These are phyloP conservation scores for Hortaea werneckii DNA, from an alignment of 2,329 filamentous ascomycete genomes.

Conservation along the genomic window DNA sequence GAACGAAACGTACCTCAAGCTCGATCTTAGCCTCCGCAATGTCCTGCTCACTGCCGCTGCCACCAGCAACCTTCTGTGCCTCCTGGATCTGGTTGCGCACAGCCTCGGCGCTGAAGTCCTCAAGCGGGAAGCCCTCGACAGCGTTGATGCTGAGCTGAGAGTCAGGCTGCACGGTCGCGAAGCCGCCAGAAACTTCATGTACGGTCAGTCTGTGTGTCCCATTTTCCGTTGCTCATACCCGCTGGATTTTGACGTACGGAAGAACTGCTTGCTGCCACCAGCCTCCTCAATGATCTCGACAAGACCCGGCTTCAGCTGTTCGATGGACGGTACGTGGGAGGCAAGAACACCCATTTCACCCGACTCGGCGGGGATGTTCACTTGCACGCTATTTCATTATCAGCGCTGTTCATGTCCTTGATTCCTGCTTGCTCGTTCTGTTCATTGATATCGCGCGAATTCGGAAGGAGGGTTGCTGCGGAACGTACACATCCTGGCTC, in stretches of 20 bases:
- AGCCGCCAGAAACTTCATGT: conserved; percentile 76
- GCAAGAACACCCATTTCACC: conserved; percentile 99
- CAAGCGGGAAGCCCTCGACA: conserved; percentile 85
- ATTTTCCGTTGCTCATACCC: background rate
- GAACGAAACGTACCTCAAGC: conserved; percentile 63
- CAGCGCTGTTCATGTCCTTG: background rate
- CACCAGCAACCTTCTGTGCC: conserved; percentile 87
- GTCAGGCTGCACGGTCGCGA: conserved; percentile 92
- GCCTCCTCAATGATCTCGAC: conserved; percentile 93
- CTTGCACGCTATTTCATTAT: conserved; percentile 60
- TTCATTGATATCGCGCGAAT: background rate
- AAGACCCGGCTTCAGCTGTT: conserved; percentile 95
- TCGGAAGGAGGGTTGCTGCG: conserved; percentile 3
- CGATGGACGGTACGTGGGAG: conserved; percentile 96
- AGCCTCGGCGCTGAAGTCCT: conserved; percentile 87
- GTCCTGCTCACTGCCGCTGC: conserved; percentile 88
- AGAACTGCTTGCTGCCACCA: conserved; percentile 89
- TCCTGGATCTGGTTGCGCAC: conserved; percentile 85
- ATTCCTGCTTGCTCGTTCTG: background rate
- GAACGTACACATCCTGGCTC: conserved; percentile 58
- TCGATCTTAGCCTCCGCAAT: conserved; percentile 99
- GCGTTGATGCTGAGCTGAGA: conserved; percentile 96
- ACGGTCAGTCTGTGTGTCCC: background rate
- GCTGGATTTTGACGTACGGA: conserved; percentile 57
- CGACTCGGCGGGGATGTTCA: conserved; percentile 96